Percentiles rank a stretch among this genome's conserved stretches.
phyloP scores from a whole-genome alignment of 345 rosid genomes.

The Acer negundo region DNA sequence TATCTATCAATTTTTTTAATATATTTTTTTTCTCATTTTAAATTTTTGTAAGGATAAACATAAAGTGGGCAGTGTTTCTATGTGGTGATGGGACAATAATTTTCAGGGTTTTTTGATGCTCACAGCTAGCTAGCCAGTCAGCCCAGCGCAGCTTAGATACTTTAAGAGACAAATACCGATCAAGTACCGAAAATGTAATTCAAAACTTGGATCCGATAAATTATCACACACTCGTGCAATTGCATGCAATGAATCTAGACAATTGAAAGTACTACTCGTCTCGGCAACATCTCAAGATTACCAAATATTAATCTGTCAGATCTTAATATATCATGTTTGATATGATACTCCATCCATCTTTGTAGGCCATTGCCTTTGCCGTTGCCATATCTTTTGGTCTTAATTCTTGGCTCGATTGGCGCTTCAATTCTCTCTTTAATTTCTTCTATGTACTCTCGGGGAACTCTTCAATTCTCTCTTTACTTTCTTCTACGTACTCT shows the following conservation, averaged over 20 bases:
- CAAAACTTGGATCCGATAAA: slow-evolving; percentile 18
- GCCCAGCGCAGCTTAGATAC: slow-evolving; percentile 18
- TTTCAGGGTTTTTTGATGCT: slow-evolving; percentile 4
- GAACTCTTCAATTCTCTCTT: slow-evolving; percentile 1
- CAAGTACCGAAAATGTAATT: slow-evolving; percentile 23
- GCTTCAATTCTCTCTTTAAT: neutral
- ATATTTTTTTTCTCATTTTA: neutral
- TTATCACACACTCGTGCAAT: slow-evolving; percentile 26
- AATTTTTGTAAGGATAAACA: slow-evolving; percentile 21
- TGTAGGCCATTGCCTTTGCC: slow-evolving; percentile 29
- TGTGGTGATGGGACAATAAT: slow-evolving; percentile 9
- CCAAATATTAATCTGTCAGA: slow-evolving; percentile 1
- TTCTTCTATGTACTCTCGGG: neutral
- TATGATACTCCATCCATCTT: slow-evolving; percentile 6
- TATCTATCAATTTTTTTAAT: slow-evolving; percentile 17
- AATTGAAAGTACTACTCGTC: slow-evolving; percentile 4
- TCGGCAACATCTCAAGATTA: neutral
- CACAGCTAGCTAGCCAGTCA: neutral
- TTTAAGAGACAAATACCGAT: slow-evolving; percentile 25
- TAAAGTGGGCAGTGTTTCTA: slow-evolving; percentile 19
- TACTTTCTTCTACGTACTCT: neutral
- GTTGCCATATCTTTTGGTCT: neutral
- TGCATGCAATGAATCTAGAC: slow-evolving; percentile 33
- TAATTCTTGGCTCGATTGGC: slow-evolving; percentile 14
- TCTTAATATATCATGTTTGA: slow-evolving; percentile 18